Percentiles rank a stretch among this genome's conserved stretches.
These are phyloP conservation scores for Gnomoniopsis smithogilvyi DNA, from an alignment of 2,329 filamentous ascomycete species.

Conservation along the genomic window DNA sequence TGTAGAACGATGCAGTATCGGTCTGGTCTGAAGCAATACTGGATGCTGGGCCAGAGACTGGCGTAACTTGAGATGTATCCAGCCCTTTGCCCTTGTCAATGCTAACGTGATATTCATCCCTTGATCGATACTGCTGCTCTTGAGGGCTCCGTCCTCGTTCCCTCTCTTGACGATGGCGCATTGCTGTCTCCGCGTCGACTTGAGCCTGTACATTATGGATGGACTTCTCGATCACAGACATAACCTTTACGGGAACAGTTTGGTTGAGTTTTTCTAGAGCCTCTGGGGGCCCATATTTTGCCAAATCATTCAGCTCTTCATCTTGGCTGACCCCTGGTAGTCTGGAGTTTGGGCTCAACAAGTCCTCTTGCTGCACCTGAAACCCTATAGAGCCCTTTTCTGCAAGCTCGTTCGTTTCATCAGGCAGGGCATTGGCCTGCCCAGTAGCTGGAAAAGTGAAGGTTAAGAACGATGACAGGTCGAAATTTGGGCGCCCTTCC, in stretches of 20 bases:
- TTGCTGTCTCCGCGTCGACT: conserved; percentile 29
- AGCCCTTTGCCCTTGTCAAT: background rate
- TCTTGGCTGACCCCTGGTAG: conserved; percentile 15
- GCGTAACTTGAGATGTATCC: background rate
- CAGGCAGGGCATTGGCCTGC: background rate
- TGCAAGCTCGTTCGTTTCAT: background rate
- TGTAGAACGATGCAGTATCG: background rate
- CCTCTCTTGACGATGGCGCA: conserved; percentile 27
- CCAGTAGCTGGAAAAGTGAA: background rate
- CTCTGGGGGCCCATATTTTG: conserved; percentile 42
- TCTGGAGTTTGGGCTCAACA: background rate
- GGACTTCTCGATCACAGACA: conserved; percentile 39
- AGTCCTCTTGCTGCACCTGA: background rate
- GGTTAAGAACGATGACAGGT: background rate
- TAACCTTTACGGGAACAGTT: conserved; percentile 37
- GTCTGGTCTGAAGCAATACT: background rate
- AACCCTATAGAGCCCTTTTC: background rate
- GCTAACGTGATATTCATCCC: no score
- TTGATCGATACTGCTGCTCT: conserved; percentile 13
- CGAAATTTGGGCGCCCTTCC: background rate
- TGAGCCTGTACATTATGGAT: conserved; percentile 42
- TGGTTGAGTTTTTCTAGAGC: conserved; percentile 36
- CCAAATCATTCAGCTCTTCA: conserved; percentile 39
- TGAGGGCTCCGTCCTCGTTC: conserved; percentile 17
- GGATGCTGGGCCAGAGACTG: background rate